phyloP scores from a whole-genome alignment of 163 green algal genomes.

The Prototheca wickerhamii region DNA sequence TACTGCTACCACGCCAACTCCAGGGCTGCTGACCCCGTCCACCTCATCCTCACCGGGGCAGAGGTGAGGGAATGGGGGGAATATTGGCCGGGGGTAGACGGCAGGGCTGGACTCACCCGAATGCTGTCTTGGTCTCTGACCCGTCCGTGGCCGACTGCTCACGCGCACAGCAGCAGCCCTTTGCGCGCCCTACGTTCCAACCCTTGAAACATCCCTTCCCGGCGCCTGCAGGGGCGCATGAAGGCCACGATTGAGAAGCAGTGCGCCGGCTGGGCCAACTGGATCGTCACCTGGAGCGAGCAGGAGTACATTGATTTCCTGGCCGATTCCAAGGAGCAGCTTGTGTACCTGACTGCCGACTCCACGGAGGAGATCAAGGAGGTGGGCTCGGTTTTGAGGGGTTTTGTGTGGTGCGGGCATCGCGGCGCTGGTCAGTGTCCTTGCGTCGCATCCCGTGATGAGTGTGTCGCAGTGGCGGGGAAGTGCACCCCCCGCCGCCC shows the following conservation, averaged over 20 bases:
- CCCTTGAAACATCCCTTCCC: neutral
- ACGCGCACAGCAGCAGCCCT: too few species aligned
- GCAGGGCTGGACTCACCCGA: too few species aligned
- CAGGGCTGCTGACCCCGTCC: slow-evolving; percentile 25
- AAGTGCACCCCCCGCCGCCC: too few species aligned
- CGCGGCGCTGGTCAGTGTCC: neutral
- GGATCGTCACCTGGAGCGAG: slow-evolving; percentile 32
- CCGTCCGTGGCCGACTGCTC: too few species aligned
- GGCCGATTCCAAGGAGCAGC: slow-evolving; percentile 26
- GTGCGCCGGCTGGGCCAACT: slow-evolving; percentile 46
- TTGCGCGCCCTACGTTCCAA: too few species aligned
- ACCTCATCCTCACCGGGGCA: slow-evolving; percentile 55
- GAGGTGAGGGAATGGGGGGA: neutral
- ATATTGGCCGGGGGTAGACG: neutral
- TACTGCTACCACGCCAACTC: slow-evolving; percentile 50
- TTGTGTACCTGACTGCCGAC: slow-evolving; percentile 87
- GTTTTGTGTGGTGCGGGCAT: neutral
- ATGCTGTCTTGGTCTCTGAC: neutral
- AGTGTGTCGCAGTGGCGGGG: too few species aligned
- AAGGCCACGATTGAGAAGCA: slow-evolving; percentile 20
- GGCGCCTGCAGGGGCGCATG: slow-evolving; percentile 26
- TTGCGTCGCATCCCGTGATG: neutral
- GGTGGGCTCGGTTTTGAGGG: slow-evolving; percentile 18
- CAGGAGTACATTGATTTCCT: slow-evolving; percentile 42
- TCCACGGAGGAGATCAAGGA: slow-evolving; percentile 45